These are phyloP conservation scores for Paramyrothecium sp. DNA, from an alignment of 2,329 filamentous ascomycete genomes.

Conservation along the genomic window DNA sequence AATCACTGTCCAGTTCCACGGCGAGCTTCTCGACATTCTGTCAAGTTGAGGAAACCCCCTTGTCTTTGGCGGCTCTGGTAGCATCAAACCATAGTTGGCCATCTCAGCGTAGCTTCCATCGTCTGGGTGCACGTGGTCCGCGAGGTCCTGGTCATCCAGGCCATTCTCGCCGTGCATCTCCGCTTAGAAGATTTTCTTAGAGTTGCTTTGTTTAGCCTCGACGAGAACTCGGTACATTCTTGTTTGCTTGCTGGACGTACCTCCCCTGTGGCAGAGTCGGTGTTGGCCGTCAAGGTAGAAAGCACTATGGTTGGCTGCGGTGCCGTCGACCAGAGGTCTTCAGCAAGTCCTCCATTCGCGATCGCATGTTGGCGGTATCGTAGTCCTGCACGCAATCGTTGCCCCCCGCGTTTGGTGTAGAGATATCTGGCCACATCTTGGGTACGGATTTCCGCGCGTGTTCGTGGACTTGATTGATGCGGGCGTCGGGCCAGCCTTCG, in stretches of 20 bases:
- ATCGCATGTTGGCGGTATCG: slow-evolving; percentile 25
- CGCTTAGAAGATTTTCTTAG: slow-evolving; percentile 32
- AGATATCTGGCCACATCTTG: slow-evolving; percentile 33
- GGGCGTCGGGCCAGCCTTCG: slow-evolving; percentile 42
- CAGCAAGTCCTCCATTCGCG: slow-evolving; percentile 33
- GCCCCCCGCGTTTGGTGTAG: slow-evolving; percentile 41
- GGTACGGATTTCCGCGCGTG: slow-evolving; percentile 31
- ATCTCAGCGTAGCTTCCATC: slow-evolving; percentile 39
- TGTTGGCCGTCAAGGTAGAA: slow-evolving; percentile 35
- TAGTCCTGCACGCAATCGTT: slow-evolving; percentile 37
- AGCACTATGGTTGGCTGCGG: slow-evolving; percentile 33
- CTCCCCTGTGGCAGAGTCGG: slow-evolving; percentile 20
- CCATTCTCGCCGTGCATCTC: slow-evolving; percentile 35
- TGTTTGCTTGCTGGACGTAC: slow-evolving; percentile 29
- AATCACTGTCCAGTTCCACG: too few species aligned
- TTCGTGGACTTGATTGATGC: slow-evolving; percentile 35
- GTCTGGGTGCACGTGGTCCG: slow-evolving; percentile 37
- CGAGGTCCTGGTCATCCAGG: slow-evolving; percentile 27
- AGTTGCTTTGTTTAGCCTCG: slow-evolving; percentile 19
- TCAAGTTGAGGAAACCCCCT: too few species aligned
- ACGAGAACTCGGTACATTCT: slow-evolving; percentile 27
- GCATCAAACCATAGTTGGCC: slow-evolving; percentile 22
- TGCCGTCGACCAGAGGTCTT: slow-evolving; percentile 28
- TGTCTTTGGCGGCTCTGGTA: neutral
- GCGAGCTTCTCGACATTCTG: too few species aligned